Base-by-base conservation (phyloP, 257 asterid species). In the Gardenia jasminoides region DNA sequence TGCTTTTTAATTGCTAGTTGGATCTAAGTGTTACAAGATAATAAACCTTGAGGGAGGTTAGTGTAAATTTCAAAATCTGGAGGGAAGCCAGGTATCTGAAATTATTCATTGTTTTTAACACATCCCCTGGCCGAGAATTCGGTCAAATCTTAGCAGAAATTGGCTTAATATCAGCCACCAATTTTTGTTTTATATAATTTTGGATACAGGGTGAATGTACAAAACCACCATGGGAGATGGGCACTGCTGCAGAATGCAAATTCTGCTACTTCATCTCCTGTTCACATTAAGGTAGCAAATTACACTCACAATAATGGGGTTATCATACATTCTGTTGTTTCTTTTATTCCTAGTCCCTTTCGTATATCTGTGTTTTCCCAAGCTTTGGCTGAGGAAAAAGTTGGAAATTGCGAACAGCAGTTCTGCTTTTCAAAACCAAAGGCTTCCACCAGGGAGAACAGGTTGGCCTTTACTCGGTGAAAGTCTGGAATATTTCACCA, bases 391-490 rank as follows among this genome's bases (percentile, higher is more conserved):
- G 13, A 36, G 52, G 41, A 68, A n/a, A 0, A 20, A 68, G 7
- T 39, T 13, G 19, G 30, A 4, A 50, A 36, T 65, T 30, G 17
- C 70, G 13, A 10, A 3, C 3, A 36, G 15, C 7, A 19, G 20
- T 1, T 67, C 10, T 33, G 26, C 71, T 31, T 33, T 8, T 31
- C 43, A 24, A 67, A 72, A 50, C 11, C 48, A 73, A 31, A 52
- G 44, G 30, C 69, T 80, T 41, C 75, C 83, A 2, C 83, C 75
- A 3, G 79, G 83, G 16, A 74, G 64, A 65, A 30, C 74, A 24
- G 79, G 83, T 17, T 80, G 76, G 79, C 83, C 83, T 19, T 19
- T 80, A 7, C 15, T 80, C 9, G 83, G 83, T 6, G 83, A 80
- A 80, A 74, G 76, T n/a, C 4, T 66, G 24, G 79, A 50, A 1